These are phyloP conservation scores for Mallotus japonicus DNA, from an alignment of 441 rosid species.

Conservation along the genomic window DNA sequence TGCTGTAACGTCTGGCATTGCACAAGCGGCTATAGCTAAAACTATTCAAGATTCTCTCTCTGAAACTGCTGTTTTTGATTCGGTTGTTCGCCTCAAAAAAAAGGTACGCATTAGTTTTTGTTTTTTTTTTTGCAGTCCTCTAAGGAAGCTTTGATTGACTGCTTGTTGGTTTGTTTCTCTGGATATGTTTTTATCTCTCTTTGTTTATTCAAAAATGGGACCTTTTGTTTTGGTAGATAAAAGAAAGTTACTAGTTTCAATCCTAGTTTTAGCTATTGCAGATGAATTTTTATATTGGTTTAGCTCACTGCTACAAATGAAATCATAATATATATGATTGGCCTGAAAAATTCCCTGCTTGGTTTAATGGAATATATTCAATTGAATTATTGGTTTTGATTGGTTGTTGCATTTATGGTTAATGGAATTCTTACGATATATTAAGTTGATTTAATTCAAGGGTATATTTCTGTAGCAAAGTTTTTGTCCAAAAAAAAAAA, in stretches of 20 bases:
- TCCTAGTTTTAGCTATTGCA: background rate
- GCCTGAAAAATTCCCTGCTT: background rate
- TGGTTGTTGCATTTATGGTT: background rate
- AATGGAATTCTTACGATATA: background rate
- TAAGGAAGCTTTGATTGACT: background rate
- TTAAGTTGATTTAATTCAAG: background rate
- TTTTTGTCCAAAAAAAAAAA: background rate
- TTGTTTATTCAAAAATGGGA: background rate
- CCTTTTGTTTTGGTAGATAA: background rate
- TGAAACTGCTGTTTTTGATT: slow-evolving; percentile 30
- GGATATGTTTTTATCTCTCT: background rate
- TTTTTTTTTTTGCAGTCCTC: background rate
- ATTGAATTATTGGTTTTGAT: background rate
- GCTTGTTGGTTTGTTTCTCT: background rate
- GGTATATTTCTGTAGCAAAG: background rate
- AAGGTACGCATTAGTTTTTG: slow-evolving; percentile 35
- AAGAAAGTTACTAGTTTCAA: background rate
- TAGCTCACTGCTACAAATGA: background rate
- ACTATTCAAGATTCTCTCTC: slow-evolving; percentile 52
- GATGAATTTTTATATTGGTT: background rate
- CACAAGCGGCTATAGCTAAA: slow-evolving; percentile 65
- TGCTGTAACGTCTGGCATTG: slow-evolving; percentile 51
- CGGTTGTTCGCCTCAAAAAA: slow-evolving; percentile 46
- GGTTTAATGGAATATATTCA: background rate
- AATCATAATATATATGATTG: background rate